Evolutionary conservation across 257 asterid species (phyloP).

Genomic region (Thymus quinquecostatus): DNA sequence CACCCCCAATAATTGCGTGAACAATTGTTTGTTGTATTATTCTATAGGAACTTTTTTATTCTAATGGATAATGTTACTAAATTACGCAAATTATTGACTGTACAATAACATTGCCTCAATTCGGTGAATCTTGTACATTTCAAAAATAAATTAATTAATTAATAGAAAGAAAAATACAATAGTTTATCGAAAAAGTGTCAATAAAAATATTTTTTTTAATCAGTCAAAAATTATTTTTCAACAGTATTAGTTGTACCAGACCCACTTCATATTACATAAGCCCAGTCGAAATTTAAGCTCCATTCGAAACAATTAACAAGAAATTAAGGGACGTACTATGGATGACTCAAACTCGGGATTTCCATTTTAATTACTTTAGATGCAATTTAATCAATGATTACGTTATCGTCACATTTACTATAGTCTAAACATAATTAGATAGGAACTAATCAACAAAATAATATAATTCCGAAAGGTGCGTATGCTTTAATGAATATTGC

Average conservation of each 20-base stretch:
- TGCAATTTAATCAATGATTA: background rate
- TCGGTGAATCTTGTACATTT: slow-evolving; percentile 24
- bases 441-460: background rate
- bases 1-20: background rate
- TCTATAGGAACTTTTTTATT: background rate
- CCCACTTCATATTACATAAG: slow-evolving; percentile 30
- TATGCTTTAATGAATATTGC: background rate
- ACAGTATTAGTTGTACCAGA: slow-evolving; percentile 33
- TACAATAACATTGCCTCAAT: background rate
- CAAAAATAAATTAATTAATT: background rate
- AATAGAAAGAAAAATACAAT: background rate
- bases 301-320: too few relatives aligned
- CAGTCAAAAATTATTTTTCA: slow-evolving; percentile 23
- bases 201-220: background rate
- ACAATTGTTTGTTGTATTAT: background rate
- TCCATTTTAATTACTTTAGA: background rate
- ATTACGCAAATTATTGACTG: slow-evolving; percentile 33
- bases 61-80: slow-evolving; percentile 27
- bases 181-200: background rate
- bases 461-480: background rate
- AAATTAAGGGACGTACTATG: too few relatives aligned
- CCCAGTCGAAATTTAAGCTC: slow-evolving; percentile 3
- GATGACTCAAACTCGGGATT: too few relatives aligned
- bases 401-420: background rate
- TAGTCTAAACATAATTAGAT: too few relatives aligned